These are phyloP conservation scores for Mesembryanthemum crystallinum DNA, from an alignment of 148 eudicot species.

Conservation along the genomic window DNA sequence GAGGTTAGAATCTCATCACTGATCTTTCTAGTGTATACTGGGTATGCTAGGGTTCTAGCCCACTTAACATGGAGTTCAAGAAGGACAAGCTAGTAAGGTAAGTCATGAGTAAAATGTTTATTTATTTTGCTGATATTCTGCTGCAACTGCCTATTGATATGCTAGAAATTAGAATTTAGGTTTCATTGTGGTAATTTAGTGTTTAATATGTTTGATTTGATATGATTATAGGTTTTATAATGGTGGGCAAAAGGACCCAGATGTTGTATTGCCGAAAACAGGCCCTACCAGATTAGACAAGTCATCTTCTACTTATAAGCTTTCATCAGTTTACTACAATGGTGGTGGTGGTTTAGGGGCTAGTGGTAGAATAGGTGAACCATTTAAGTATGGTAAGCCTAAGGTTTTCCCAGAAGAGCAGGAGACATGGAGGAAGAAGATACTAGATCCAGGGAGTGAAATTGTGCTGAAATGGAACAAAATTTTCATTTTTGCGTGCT, in stretches of 20 bases:
- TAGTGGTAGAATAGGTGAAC: conserved; percentile 39
- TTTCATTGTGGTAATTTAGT: conserved; percentile 4
- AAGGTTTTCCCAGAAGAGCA: conserved; percentile 56
- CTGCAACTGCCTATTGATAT: conserved; percentile 1
- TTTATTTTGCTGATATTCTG: conserved; percentile 6
- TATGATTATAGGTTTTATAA: conserved; percentile 57
- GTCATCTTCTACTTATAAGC: conserved; percentile 53
- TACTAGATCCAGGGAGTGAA: conserved; percentile 94
- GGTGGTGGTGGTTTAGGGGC: conserved; percentile 37
- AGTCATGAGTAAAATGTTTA: background rate
- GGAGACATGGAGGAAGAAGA: conserved; percentile 56
- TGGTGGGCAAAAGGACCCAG: conserved; percentile 58
- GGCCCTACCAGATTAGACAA: conserved; percentile 48
- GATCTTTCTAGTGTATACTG: conserved; percentile 21
- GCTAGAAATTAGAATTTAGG: background rate
- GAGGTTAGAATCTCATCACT: conserved; percentile 6
- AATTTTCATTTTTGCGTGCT: conserved; percentile 73
- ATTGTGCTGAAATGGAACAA: conserved; percentile 85
- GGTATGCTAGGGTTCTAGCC: conserved; percentile 24
- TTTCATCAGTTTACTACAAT: conserved; percentile 38
- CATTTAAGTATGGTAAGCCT: conserved; percentile 50
- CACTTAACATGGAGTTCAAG: conserved; percentile 60
- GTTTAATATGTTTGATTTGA: conserved; percentile 1
- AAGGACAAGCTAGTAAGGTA: conserved; percentile 71
- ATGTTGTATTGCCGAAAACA: conserved; percentile 44